Evolutionary conservation across 306 rosid genomes (phyloP).

Genomic region (Oxytropis ochrocephala): DNA sequence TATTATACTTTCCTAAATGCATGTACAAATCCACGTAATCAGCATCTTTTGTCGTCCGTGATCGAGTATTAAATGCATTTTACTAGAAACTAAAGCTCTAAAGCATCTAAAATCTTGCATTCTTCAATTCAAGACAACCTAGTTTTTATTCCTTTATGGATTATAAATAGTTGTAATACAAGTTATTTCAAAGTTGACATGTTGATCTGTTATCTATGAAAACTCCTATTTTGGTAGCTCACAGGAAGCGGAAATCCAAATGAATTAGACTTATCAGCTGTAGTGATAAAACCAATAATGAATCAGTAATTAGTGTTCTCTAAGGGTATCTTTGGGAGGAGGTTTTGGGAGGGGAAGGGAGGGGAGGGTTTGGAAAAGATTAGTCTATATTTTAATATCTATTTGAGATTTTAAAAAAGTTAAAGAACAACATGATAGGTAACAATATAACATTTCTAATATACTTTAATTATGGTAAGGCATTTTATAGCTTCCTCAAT

Average conservation of each 20-base stretch:
- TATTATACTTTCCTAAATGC: not conserved
- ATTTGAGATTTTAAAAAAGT: no score
- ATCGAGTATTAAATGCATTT: not conserved
- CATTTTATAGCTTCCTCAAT: no score
- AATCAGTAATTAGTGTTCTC: not conserved
- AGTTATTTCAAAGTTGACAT: not conserved
- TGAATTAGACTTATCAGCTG: not conserved
- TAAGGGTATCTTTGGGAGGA: no score
- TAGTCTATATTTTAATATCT: no score
- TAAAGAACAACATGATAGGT: no score
- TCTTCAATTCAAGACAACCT: not conserved
- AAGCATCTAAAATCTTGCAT: not conserved
- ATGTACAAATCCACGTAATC: not conserved
- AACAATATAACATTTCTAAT: no score
- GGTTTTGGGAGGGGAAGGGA: no score
- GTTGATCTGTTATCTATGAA: not conserved
- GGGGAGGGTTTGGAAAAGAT: no score
- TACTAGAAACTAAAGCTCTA: not conserved
- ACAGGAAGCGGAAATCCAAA: not conserved
- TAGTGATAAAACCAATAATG: not conserved
- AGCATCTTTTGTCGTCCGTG: not conserved
- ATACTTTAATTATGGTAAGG: no score
- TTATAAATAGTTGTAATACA: not conserved
- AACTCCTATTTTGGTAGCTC: not conserved
- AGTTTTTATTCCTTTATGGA: not conserved